Evolutionary conservation across 441 rosid genomes (phyloP).

Genomic region (Eutrema salsugineum): DNA sequence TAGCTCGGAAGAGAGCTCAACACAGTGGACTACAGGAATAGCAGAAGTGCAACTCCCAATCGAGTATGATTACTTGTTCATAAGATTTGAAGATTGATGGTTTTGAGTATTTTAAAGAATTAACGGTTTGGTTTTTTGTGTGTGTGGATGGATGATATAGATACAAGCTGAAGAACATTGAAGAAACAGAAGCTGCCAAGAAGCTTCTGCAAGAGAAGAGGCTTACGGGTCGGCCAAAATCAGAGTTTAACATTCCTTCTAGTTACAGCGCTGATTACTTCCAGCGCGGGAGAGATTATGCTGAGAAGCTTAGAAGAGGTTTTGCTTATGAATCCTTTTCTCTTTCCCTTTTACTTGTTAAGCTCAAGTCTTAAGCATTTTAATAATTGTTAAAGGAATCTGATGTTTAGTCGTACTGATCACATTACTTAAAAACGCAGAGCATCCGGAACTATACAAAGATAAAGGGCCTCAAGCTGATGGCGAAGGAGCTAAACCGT

Average conservation of each 20-base stretch:
- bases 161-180: slow-evolving; percentile 85
- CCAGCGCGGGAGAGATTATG: slow-evolving; percentile 90
- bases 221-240: slow-evolving; percentile 64
- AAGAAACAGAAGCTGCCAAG: slow-evolving; percentile 97
- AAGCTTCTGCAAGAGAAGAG: slow-evolving; percentile 94
- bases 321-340: not conserved
- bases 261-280: slow-evolving; percentile 97
- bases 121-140: not conserved
- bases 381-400: not conserved
- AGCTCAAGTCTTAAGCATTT: not conserved
- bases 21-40: slow-evolving; percentile 98
- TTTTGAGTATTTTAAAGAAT: not conserved
- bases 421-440: slow-evolving; percentile 32
- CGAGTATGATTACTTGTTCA: slow-evolving; percentile 46
- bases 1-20: slow-evolving; percentile 92
- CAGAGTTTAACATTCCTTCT: slow-evolving; percentile 75
- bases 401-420: not conserved
- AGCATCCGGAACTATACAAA: slow-evolving; percentile 91
- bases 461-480: slow-evolving; percentile 43
- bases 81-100: not conserved
- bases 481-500: slow-evolving; percentile 50
- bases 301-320: slow-evolving; percentile 96
- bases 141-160: slow-evolving; percentile 37
- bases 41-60: slow-evolving; percentile 96
- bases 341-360: not conserved